Evolutionary conservation across 306 rosid genomes (phyloP).

Genomic region (Geum urbanum): DNA sequence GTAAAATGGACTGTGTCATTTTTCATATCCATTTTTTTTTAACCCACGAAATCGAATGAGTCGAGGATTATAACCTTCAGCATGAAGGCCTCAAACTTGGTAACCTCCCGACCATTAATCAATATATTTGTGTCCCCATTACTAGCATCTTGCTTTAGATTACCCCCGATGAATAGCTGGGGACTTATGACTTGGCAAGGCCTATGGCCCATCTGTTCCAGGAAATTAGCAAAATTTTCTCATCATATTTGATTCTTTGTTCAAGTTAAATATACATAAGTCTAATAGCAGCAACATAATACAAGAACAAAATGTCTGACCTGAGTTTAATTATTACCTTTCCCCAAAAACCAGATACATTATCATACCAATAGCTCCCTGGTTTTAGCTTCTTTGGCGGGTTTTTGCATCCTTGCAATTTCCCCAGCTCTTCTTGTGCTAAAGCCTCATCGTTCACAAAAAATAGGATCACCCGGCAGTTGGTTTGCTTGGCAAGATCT

Average conservation of each 20-base stretch:
- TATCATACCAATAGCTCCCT: constrained; percentile 80
- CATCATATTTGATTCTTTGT: constrained; percentile 3
- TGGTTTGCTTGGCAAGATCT: constrained; percentile 48
- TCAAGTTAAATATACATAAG: constrained; percentile 6
- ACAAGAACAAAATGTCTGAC: not conserved
- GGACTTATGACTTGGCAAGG: constrained; percentile 68
- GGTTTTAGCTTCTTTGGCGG: constrained; percentile 68
- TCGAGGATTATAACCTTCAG: constrained; percentile 43
- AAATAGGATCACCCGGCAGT: constrained; percentile 42
- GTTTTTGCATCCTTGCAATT: constrained; percentile 37
- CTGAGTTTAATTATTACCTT: constrained; percentile 45
- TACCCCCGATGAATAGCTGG: constrained; percentile 49
- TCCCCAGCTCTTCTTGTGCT: constrained; percentile 38
- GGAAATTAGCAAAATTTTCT: constrained; percentile 21
- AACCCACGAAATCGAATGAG: constrained; percentile 3
- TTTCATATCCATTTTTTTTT: constrained; percentile 2
- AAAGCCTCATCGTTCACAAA: constrained; percentile 50
- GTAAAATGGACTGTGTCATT: not conserved
- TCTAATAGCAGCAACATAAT: not conserved
- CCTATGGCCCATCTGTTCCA: constrained; percentile 52
- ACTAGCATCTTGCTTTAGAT: constrained; percentile 43
- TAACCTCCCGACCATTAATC: constrained; percentile 56
- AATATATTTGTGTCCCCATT: constrained; percentile 57
- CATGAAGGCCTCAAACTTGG: constrained; percentile 48
- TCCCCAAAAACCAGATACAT: constrained; percentile 78